Evolutionary conservation across 768 basidiomycete genomes (phyloP), one percentile per base, ranked within the genome.

Genomic region (Kwoniella heveanensis): DNA sequence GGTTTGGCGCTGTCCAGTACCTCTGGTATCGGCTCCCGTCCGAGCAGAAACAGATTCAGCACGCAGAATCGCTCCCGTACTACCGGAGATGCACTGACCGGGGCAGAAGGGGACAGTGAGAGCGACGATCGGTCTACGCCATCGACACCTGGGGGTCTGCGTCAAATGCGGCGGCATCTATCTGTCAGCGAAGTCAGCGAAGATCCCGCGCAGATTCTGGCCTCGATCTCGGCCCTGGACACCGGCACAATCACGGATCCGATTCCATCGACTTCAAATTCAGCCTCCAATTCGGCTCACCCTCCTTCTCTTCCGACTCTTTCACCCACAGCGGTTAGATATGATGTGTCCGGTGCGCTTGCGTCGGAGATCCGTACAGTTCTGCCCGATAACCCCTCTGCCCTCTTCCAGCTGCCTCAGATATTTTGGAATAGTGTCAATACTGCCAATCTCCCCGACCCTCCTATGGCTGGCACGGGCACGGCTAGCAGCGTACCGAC

Each of bases 371-470:
- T 44, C 39, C 9, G 39, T 10, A 17, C 39, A 9, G 39, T 9
- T 17, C 6, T 17, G 17, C 21, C 39, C 17, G 39, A 3, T 17
- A 10, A 9, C 39, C 51, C 58, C 17, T 37, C 56, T 13, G 30
- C 26, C n/a, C 46, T 69, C 25, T 66, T 69, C 29, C 68, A 69
- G 49, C 32, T 69, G 32, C 68, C 68, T 22, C 68, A 69, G 37
- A 25, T 66, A 27, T 69, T 60, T 26, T 69, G 68, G 68, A 69
- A 69, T 46, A 57, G 60, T n/a, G 48, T 68, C 3, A 51, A 52
- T 25, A 44, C 57, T 8, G 39, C 39, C 39, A 44, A 44, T 17
- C 39, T 44, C 39, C 19, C 39, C 19, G 39, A 44, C 22, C 49
- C 49, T 24, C 10, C 49, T 25, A 30, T 52, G 13, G 13, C 51